Conservation (phyloP, 2,329 filamentous ascomycete species). For the Sarocladiaceae sp. region DNA sequence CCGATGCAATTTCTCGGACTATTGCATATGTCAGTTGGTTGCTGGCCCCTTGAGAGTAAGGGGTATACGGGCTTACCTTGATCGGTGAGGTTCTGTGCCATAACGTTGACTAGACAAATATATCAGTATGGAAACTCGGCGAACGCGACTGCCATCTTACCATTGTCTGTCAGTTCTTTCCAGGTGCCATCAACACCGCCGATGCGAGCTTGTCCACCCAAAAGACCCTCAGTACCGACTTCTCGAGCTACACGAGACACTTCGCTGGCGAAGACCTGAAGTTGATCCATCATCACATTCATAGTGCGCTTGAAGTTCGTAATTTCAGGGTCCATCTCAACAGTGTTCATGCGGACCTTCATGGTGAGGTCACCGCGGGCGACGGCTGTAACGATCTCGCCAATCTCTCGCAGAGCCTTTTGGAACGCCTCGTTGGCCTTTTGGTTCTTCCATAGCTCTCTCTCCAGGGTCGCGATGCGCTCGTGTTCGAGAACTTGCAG, state of each 20-base stretch:
- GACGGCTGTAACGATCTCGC: constrained; percentile 94
- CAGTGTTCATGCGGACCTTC: constrained; percentile 91
- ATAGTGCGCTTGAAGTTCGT: constrained; percentile 97
- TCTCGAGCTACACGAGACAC: constrained; percentile 92
- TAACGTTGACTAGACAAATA: constrained; percentile 64
- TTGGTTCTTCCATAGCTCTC: constrained; percentile 93
- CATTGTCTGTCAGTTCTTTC: constrained; percentile 92
- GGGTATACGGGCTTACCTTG: constrained; percentile 46
- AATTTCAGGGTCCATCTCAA: constrained; percentile 98
- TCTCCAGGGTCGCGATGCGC: constrained; percentile 83
- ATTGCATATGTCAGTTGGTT: constrained; percentile 1
- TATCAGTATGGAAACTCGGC: neutral
- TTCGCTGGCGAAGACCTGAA: constrained; percentile 94
- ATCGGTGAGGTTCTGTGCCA: constrained; percentile 78
- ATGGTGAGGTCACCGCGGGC: constrained; percentile 94
- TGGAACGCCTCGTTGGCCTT: constrained; percentile 99
- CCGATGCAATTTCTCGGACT: constrained; percentile 81
- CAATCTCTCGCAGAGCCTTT: constrained; percentile 93
- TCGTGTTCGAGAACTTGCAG: constrained; percentile 80
- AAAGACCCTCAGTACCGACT: constrained; percentile 90
- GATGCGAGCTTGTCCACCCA: constrained; percentile 91
- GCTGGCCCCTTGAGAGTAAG: constrained; percentile 12
- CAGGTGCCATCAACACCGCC: constrained; percentile 94
- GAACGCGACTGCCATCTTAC: constrained; percentile 31
- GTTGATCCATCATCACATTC: constrained; percentile 98